Evolutionary conservation across 441 rosid species (phyloP).

Genomic region (Theobroma grandiflorum): DNA sequence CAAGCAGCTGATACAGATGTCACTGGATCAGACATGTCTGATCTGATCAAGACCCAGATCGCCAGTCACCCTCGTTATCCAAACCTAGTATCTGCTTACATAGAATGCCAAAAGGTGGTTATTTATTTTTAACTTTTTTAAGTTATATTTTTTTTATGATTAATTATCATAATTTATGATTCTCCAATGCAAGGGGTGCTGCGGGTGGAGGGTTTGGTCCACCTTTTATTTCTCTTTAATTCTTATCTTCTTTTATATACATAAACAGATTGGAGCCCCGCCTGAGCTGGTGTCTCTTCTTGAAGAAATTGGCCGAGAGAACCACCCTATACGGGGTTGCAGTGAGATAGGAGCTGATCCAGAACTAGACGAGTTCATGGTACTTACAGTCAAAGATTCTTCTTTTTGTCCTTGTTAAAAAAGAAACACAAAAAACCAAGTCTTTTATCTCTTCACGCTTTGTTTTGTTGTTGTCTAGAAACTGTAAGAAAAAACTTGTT

Average conservation of each 20-base stretch:
- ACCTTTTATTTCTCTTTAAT: too few relatives aligned
- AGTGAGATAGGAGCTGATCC: slow-evolving; percentile 63
- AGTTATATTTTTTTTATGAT: neutral
- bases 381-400: slow-evolving; percentile 17
- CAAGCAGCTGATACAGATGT: slow-evolving; percentile 21
- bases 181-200: neutral
- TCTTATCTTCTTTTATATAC: too few relatives aligned
- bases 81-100: slow-evolving; percentile 59
- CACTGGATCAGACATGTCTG: slow-evolving; percentile 46
- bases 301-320: slow-evolving; percentile 53
- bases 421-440: neutral
- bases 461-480: slow-evolving; percentile 30
- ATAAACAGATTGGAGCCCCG: slow-evolving; percentile 69
- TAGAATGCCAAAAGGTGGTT: slow-evolving; percentile 69
- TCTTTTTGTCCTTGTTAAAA: neutral
- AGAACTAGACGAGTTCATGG: slow-evolving; percentile 78
- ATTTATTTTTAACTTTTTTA: neutral
- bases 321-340: slow-evolving; percentile 31
- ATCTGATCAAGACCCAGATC: slow-evolving; percentile 68
- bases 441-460: neutral
- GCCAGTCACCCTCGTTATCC: slow-evolving; percentile 70
- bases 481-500: neutral
- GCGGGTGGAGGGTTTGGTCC: neutral
- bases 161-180: neutral
- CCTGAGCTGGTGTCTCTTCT: slow-evolving; percentile 54